Conservation (phyloP, 371 early-diverging fungal species). For the Mortierella sp. region DNA sequence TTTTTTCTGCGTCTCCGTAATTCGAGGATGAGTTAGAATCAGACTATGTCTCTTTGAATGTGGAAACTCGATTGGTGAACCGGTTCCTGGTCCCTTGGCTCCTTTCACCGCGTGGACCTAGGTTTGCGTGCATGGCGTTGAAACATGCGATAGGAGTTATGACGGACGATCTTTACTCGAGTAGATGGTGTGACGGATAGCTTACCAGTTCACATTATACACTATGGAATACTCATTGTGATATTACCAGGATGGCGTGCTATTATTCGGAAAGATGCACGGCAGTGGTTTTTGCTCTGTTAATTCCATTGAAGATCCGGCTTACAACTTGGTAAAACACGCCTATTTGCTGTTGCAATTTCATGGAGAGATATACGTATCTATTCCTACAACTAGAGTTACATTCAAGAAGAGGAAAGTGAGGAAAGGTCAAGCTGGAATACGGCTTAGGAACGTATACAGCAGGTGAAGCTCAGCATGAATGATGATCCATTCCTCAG, state of each 20-base stretch:
- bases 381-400: not conserved
- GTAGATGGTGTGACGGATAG: not conserved
- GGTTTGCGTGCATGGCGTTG: not conserved
- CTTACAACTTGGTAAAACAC: conserved; percentile 6
- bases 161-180: not conserved
- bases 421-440: conserved; percentile 15
- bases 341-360: not conserved
- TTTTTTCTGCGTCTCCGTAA: not conserved
- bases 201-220: no score
- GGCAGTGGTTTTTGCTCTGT: no score
- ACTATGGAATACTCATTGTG: no score
- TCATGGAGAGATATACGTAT: not conserved
- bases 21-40: not conserved
- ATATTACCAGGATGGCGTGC: no score
- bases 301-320: not conserved
- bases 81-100: not conserved
- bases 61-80: not conserved
- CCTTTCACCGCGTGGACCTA: not conserved
- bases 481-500: conserved; percentile 40
- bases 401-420: not conserved
- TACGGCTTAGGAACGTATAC: conserved; percentile 2
- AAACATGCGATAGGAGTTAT: not conserved
- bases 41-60: not conserved
- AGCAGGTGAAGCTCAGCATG: conserved; percentile 15
- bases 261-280: no score